Percentiles rank a stretch among this genome's conserved stretches.
Evolutionary conservation across 352 stramenopile species (phyloP).

Genomic region (Pythium insidiosum): DNA sequence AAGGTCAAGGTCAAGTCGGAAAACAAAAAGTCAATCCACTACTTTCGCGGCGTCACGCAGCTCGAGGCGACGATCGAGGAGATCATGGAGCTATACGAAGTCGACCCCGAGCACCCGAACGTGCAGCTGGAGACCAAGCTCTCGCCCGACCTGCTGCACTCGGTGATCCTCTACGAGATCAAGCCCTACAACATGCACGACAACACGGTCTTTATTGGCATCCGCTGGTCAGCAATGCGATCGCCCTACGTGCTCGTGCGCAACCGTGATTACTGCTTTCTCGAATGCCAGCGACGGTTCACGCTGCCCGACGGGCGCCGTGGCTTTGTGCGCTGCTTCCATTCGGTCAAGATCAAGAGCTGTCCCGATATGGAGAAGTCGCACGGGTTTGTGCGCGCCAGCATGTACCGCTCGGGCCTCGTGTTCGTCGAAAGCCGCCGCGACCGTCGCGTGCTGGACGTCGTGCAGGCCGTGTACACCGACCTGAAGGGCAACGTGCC

Average conservation of each 20-base stretch:
- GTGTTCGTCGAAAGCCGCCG: slow-evolving; percentile 74
- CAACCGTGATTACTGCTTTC: slow-evolving; percentile 70
- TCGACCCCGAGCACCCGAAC: slow-evolving; percentile 66
- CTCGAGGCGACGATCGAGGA: slow-evolving; percentile 61
- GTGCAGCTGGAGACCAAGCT: slow-evolving; percentile 70
- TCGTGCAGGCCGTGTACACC: slow-evolving; percentile 77
- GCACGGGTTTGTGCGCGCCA: slow-evolving; percentile 67
- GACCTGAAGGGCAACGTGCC: slow-evolving; percentile 76
- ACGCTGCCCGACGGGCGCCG: slow-evolving; percentile 39
- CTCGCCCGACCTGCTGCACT: slow-evolving; percentile 65
- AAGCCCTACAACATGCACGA: slow-evolving; percentile 40
- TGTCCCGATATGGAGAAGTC: slow-evolving; percentile 78
- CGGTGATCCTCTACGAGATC: slow-evolving; percentile 74
- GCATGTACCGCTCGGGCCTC: slow-evolving; percentile 75
- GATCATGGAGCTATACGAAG: slow-evolving; percentile 64
- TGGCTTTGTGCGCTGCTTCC: slow-evolving; percentile 66
- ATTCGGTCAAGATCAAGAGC: slow-evolving; percentile 83
- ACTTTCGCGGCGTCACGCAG: slow-evolving; percentile 63
- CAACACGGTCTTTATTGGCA: slow-evolving; percentile 60
- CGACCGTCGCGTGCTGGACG: slow-evolving; percentile 62
- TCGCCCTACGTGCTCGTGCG: slow-evolving; percentile 67
- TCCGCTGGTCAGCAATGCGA: slow-evolving; percentile 64
- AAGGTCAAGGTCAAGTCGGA: slow-evolving; percentile 66
- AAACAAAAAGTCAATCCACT: slow-evolving; percentile 52
- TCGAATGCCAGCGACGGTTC: slow-evolving; percentile 72